Evolutionary conservation across 805 yeast genomes (phyloP), one percentile per base, ranked within the genome.

Genomic region (Kregervanrija delftensis): DNA sequence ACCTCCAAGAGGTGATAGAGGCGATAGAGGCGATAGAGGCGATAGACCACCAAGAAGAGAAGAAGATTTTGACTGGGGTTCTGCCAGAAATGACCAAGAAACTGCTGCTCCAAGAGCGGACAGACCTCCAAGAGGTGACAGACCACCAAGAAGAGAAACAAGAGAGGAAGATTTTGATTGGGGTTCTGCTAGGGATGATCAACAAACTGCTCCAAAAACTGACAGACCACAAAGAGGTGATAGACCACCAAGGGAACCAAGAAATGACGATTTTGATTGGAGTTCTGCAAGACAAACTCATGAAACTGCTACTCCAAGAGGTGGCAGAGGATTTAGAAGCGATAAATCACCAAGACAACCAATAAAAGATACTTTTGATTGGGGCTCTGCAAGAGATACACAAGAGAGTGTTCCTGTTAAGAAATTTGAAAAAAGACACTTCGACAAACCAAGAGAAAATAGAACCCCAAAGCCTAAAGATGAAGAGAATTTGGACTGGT

Each of bases 131-230:
- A 30, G 73, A 66, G 43, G 28, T 5, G 28, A 22, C 6, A 22
- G 28, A 22, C 28, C 28, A 22, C 28, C 28, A 43, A 35, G 30
- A 32, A 46, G 56, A 53, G 44, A 46, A 38, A 51, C 43, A 48
- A 47, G 11, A 39, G 51, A 40, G 64, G 77, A 77, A 40, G 77
- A 77, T 31, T 64, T 79, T 43, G 87, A 83, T 63, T 81, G 87
- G 80, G 67, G 72, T 43, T 49, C 69, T 9, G 77, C 72, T 40
- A 42, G 55, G 39, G 42, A 46, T 16, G 32, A 52, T 35, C 40
- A 30, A 40, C 33, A 40, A 16, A 44, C 37, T 22, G 35, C 54
- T 16, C 47, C 46, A 39, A 47, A 50, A 40, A 40, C 45, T 55
- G 57, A 61, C 64, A 49, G 67, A 64, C 14, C 39, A 11, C 46